These are phyloP conservation scores for Calophaca sinica DNA, from an alignment of 306 rosid genomes.

Conservation along the genomic window DNA sequence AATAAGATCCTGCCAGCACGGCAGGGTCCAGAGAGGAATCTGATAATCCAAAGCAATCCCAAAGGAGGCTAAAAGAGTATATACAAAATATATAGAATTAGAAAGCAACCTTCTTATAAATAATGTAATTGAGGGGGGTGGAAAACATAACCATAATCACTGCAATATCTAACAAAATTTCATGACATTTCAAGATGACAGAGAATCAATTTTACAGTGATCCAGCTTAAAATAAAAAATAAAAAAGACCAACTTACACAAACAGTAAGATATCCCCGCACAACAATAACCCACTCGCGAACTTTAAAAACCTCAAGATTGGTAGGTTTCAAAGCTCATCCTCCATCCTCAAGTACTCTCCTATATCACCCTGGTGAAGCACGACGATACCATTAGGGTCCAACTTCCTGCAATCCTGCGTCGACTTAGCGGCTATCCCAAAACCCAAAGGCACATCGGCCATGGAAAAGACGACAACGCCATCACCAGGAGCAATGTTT, in stretches of 20 bases:
- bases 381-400: slow-evolving; percentile 91
- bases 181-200: neutral
- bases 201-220: slow-evolving; percentile 14
- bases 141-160: neutral
- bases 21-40: too few species aligned
- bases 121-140: neutral
- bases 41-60: too few species aligned
- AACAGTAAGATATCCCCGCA: neutral
- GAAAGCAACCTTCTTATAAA: too few species aligned
- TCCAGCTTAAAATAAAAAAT: neutral
- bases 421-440: slow-evolving; percentile 84
- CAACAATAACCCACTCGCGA: too few species aligned
- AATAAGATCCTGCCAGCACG: too few species aligned
- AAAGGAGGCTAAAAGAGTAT: too few species aligned
- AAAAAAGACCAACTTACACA: neutral
- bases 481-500: slow-evolving; percentile 75
- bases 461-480: slow-evolving; percentile 91
- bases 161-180: slow-evolving; percentile 26
- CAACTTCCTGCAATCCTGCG: slow-evolving; percentile 94
- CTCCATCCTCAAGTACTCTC: slow-evolving; percentile 93
- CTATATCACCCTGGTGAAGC: slow-evolving; percentile 88
- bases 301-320: too few species aligned
- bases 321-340: slow-evolving; percentile 72
- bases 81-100: too few species aligned
- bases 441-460: slow-evolving; percentile 90